A percentile compares a stretch with the other conserved stretches of the same genome.
Conservation (phyloP, 768 basidiomycete genomes). For the Leccinum pellstonianum region DNA sequence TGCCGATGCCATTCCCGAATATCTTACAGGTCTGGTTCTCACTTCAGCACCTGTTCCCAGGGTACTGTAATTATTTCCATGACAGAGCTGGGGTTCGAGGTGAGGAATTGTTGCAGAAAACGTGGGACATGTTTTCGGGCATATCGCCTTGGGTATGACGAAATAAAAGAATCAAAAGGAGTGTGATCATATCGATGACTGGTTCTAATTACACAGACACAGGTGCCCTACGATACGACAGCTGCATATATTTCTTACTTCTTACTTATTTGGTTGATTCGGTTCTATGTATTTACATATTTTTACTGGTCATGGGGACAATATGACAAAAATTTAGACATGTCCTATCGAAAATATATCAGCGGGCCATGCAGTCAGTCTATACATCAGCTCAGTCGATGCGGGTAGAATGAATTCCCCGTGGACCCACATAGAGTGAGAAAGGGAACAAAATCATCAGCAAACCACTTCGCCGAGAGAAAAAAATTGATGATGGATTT, state of each 20-base stretch:
- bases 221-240: neutral
- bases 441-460: neutral
- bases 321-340: neutral
- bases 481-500: neutral
- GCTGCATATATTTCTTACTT: neutral
- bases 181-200: neutral
- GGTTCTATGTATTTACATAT: neutral
- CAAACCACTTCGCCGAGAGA: neutral
- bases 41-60: conserved; percentile 34
- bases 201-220: neutral
- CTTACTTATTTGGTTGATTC: neutral
- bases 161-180: conserved; percentile 5
- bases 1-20: neutral
- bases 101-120: conserved; percentile 19
- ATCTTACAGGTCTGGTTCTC: conserved; percentile 36
- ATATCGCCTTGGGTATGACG: neutral
- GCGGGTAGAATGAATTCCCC: neutral
- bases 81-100: conserved; percentile 8
- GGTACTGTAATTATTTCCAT: conserved; percentile 36
- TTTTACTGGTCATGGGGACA: neutral
- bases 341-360: neutral
- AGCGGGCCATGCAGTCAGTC: neutral
- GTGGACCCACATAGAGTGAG: neutral
- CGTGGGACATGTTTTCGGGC: conserved; percentile 21
- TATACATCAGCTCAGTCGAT: neutral